These are phyloP conservation scores for Xerocomellus intermedius DNA, from an alignment of 768 basidiomycete species.

Conservation along the genomic window DNA sequence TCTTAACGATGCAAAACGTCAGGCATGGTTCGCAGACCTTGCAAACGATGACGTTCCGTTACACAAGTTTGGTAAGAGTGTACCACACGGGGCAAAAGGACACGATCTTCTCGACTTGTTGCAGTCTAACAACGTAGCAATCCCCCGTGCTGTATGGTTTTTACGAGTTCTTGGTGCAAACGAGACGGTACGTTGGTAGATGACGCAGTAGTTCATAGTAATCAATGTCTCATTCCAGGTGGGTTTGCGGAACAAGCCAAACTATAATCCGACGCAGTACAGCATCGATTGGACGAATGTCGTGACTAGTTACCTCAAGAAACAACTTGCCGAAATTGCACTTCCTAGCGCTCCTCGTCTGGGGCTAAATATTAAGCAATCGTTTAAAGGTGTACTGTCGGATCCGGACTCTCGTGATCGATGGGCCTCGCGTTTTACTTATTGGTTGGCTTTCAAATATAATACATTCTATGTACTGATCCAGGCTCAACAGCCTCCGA, in stretches of 20 bases:
- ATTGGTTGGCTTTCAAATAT: conserved; percentile 50
- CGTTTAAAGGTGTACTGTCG: conserved; percentile 77
- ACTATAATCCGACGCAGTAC: conserved; percentile 81
- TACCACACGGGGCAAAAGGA: conserved; percentile 85
- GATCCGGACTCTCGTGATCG: conserved; percentile 67
- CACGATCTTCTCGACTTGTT: conserved; percentile 79
- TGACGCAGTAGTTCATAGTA: not conserved
- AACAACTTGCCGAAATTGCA: conserved; percentile 75
- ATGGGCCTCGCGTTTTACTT: conserved; percentile 79
- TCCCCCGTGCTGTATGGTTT: conserved; percentile 85
- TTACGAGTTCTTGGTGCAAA: conserved; percentile 84
- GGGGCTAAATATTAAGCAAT: conserved; percentile 78
- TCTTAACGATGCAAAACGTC: conserved; percentile 73
- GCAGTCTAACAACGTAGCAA: conserved; percentile 72
- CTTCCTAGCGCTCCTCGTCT: conserved; percentile 76
- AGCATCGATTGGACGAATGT: conserved; percentile 84
- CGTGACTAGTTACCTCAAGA: conserved; percentile 78
- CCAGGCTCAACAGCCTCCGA: conserved; percentile 47
- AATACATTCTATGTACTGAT: not conserved
- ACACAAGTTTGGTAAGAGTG: conserved; percentile 77
- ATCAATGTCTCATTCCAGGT: conserved; percentile 41
- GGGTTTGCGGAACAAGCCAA: conserved; percentile 71
- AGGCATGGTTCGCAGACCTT: conserved; percentile 80
- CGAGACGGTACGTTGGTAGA: conserved; percentile 58
- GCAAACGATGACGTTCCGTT: conserved; percentile 80